A percentile compares a stretch with the other conserved stretches of the same genome.
Conservation (phyloP, 371 early-diverging fungal genomes). For the Mucor racemosus region DNA sequence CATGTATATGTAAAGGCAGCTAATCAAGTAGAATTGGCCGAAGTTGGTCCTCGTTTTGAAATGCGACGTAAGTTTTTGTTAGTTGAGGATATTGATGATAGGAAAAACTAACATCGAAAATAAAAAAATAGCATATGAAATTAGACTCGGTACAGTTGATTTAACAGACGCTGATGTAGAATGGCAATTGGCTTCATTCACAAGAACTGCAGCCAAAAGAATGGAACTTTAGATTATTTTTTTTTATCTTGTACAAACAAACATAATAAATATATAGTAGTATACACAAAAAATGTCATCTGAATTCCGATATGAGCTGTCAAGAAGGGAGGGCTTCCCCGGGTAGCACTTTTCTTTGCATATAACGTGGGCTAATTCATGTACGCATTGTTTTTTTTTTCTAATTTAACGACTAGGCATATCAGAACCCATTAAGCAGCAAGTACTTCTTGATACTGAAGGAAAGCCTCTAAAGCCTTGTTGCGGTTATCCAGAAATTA, state of each 20-base stretch:
- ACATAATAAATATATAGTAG: conserved; percentile 4
- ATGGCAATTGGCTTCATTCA: conserved; percentile 97
- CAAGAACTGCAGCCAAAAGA: conserved; percentile 93
- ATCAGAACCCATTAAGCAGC: no score
- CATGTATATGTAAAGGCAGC: conserved; percentile 91
- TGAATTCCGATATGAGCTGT: no score
- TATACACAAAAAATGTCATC: no score
- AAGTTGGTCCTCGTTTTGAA: conserved; percentile 98
- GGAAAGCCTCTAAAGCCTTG: conserved; percentile 85
- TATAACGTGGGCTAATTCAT: no score
- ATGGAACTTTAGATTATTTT: conserved; percentile 61
- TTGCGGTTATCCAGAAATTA: conserved; percentile 95
- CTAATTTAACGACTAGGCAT: no score
- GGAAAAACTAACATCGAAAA: not conserved
- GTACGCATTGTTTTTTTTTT: no score
- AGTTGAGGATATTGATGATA: not conserved
- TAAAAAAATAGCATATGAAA: conserved; percentile 80
- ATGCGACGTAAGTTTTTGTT: conserved; percentile 76
- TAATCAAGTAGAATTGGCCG: conserved; percentile 91
- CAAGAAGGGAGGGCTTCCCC: no score
- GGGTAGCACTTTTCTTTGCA: no score
- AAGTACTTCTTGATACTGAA: conserved; percentile 19
- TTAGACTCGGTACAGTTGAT: conserved; percentile 94
- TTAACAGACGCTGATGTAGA: conserved; percentile 96
- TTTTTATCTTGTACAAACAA: conserved; percentile 9